Evolutionary conservation across 192 early-diverging fungal species (phyloP).

Genomic region (Backusella macrospora): DNA sequence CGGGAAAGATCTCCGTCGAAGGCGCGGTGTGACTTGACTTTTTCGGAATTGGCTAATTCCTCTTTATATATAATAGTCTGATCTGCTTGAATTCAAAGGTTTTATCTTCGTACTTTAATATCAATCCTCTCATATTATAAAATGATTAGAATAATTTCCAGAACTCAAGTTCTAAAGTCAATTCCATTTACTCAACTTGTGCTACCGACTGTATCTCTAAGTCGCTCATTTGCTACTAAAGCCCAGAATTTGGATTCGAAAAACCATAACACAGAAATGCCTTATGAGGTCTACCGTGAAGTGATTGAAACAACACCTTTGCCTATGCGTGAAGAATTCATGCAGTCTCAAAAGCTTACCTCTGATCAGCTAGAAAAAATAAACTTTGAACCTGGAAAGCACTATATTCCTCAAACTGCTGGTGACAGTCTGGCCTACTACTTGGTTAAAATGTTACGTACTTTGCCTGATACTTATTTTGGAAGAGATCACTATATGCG

Average conservation of each 20-base stretch:
- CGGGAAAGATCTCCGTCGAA: constrained; percentile 2
- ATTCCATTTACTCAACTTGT: neutral
- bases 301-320: constrained; percentile 38
- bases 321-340: constrained; percentile 69
- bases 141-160: constrained; percentile 7
- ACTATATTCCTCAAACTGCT: constrained; percentile 59
- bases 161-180: neutral
- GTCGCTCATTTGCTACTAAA: neutral
- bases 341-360: constrained; percentile 50
- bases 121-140: neutral
- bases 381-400: constrained; percentile 61
- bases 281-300: constrained; percentile 29
- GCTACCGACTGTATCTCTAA: neutral
- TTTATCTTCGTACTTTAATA: neutral
- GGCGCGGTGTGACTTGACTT: neutral
- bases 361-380: constrained; percentile 62
- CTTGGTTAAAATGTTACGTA: constrained; percentile 64
- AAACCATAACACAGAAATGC: constrained; percentile 20
- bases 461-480: constrained; percentile 72
- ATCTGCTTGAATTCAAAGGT: neutral
- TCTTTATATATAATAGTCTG: neutral
- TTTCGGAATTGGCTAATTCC: neutral
- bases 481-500: constrained; percentile 76
- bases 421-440: constrained; percentile 67
- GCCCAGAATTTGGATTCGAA: neutral